Conservation (phyloP, 1,284 basidiomycete genomes). For the Rhodotorula sp. region DNA sequence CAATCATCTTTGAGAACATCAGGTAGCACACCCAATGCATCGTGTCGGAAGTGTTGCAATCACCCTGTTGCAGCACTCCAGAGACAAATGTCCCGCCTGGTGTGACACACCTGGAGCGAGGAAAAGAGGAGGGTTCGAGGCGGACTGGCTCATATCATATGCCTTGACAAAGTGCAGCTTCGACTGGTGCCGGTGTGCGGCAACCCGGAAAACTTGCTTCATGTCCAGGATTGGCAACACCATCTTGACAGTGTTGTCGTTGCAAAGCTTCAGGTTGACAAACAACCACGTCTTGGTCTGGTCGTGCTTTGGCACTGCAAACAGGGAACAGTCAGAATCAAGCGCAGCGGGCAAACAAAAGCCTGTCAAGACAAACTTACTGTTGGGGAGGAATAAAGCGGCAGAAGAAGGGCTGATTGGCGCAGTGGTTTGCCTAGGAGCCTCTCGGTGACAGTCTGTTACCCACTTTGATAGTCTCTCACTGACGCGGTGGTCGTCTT, state of each 20-base stretch:
- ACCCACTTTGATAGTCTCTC: no score
- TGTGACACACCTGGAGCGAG: slow-evolving; percentile 44
- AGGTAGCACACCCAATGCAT: slow-evolving; percentile 49
- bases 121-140: slow-evolving; percentile 40
- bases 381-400: no score
- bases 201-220: slow-evolving; percentile 46
- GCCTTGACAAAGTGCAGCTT: slow-evolving; percentile 48
- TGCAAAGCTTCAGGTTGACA: slow-evolving; percentile 41
- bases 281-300: slow-evolving; percentile 8
- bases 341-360: slow-evolving; percentile 13
- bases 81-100: slow-evolving; percentile 44
- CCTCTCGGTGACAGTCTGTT: no score
- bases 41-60: slow-evolving; percentile 48
- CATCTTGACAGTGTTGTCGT: slow-evolving; percentile 50
- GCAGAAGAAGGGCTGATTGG: no score
- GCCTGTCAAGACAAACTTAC: slow-evolving; percentile 3
- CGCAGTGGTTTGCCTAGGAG: no score
- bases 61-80: slow-evolving; percentile 48
- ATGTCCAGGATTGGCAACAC: slow-evolving; percentile 50
- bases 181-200: slow-evolving; percentile 39
- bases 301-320: slow-evolving; percentile 19
- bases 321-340: slow-evolving; percentile 15
- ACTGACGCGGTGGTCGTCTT: no score
- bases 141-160: slow-evolving; percentile 46
- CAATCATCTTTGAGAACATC: slow-evolving; percentile 47